Evolutionary conservation across 2,329 filamentous ascomycete species (phyloP), one percentile per base, ranked within the genome.

Genomic region (Aspergillus nomiae): DNA sequence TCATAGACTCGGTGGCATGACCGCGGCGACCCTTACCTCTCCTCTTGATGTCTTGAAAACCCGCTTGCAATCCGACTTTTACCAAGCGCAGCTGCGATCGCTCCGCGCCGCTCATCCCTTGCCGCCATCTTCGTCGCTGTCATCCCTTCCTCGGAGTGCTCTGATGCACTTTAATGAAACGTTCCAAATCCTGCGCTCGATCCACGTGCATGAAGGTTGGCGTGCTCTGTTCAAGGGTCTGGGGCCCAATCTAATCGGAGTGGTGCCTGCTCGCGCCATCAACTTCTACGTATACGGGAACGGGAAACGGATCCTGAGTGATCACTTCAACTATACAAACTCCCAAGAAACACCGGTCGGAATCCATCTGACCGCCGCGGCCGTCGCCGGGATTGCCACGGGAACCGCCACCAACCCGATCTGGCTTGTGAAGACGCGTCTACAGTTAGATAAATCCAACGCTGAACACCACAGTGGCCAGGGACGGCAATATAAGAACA

Each of bases 281-380:
- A 96, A 96, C 78, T 98, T 98, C 77, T 97, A 90, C 80, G 89
- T 92, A 16, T 97, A 97, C 75, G 92, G 92, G 57, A 98, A 96
- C 75, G 90, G 92, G 68, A 98, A 98, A 81, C 85, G 90, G 36
- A 81, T 96, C 55, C 89, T 96, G 64, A 89, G 90, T 30, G 85
- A 92, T 58, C 85, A 90, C 70, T 88, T 92, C 74, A 60, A 65
- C 14, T 76, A 75, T 36, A 63, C 63, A 6, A 66, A 69, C 45
- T 61, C 63, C 14, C 65, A 59, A 60, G 92, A 70, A 28, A 94
- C 78, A 74, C 87, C 69, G 87, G 90, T 56, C 75, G 88, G 70
- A 87, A 93, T 97, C 12, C 92, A 97, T 76, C 83, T 97, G 10
- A 82, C 86, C 54, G 89, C 92, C 1, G 94, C 91, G 6, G 87